Base-by-base conservation (phyloP, 75 land plant genomes). In the Chamaecyparis obtusa region DNA sequence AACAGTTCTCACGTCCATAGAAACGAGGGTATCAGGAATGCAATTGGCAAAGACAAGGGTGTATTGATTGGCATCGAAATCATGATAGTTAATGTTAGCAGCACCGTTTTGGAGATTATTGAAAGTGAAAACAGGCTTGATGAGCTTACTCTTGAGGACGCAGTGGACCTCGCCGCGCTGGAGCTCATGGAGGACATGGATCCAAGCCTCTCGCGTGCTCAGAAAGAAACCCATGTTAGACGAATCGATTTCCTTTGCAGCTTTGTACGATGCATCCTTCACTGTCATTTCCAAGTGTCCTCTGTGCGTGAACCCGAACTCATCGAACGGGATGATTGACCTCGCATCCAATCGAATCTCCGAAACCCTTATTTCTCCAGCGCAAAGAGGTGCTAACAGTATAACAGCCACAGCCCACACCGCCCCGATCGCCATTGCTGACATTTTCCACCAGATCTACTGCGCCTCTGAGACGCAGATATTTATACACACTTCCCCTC, bases 141-240 rank as follows among this genome's bases (percentile, higher is more conserved):
- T 88, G 49, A 93, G 92, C 35, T 81, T 84, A 57, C 94, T 91
- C 3, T 90, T 85, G 56, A 93, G 91, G 35, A 86, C 81, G 83
- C 93, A 88, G 55, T 51, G 82, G 74, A 87, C 67, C 32, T 91
- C 85, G 35, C 32, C 16, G 24, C 86, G 78, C 43, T 91, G 84
- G 88, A 89, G 64, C 83, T 91, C 84, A 85, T 92, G 87, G 54
- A 91, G 88, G 90, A 93, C 91, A 84, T 89, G 92, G 75, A 90
- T 57, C 92, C 97, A 90, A 75, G 90, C 85, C 80, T 92, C 97
- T 64, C 87, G 89, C 27, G 95, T 93, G 85, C 93, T 90, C 84
- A 94, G 95, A 35, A 95, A 95, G 93, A 96, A 96, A 0, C 98
- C 98, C 90, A 95, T 88, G 84, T 92, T 84, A 56, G 87, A 51